Evolutionary conservation across 768 basidiomycete genomes (phyloP).

Genomic region (Cyclocybe aegerita): DNA sequence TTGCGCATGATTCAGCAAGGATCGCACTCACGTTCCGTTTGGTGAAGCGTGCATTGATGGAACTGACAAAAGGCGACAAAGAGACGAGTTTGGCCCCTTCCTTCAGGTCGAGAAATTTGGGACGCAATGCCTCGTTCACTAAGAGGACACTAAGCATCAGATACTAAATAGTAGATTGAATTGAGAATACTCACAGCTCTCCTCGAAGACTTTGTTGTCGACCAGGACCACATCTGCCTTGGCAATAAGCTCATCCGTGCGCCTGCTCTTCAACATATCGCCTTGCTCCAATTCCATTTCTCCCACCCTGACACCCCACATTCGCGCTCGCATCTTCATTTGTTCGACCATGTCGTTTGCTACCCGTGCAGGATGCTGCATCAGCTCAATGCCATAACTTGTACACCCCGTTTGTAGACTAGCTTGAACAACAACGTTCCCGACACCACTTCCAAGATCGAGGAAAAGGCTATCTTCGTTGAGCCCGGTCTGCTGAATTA

Average conservation of each 20-base stretch:
- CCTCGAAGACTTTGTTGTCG: constrained; percentile 83
- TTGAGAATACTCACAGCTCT: constrained; percentile 55
- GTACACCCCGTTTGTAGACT: constrained; percentile 77
- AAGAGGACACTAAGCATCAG: constrained; percentile 3
- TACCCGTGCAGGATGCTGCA: constrained; percentile 77
- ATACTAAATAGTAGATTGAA: background rate
- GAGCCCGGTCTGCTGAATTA: constrained; percentile 55
- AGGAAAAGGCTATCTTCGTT: constrained; percentile 67
- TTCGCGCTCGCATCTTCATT: constrained; percentile 71
- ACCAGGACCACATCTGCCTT: constrained; percentile 91
- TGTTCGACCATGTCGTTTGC: constrained; percentile 76
- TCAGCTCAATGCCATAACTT: constrained; percentile 78
- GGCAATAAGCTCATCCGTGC: constrained; percentile 68
- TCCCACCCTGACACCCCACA: constrained; percentile 88
- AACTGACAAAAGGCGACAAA: constrained; percentile 80
- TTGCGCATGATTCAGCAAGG: background rate
- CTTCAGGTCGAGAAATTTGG: constrained; percentile 92
- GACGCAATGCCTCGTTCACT: constrained; percentile 88
- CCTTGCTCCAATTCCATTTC: constrained; percentile 80
- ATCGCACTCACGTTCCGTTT: constrained; percentile 69
- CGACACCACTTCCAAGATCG: constrained; percentile 86
- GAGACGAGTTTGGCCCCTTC: constrained; percentile 91
- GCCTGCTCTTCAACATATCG: constrained; percentile 73
- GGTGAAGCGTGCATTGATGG: constrained; percentile 70
- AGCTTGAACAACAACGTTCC: constrained; percentile 81